Base-by-base conservation (phyloP, 495 filamentous ascomycete genomes). In the Elaphomyces granulatus region DNA sequence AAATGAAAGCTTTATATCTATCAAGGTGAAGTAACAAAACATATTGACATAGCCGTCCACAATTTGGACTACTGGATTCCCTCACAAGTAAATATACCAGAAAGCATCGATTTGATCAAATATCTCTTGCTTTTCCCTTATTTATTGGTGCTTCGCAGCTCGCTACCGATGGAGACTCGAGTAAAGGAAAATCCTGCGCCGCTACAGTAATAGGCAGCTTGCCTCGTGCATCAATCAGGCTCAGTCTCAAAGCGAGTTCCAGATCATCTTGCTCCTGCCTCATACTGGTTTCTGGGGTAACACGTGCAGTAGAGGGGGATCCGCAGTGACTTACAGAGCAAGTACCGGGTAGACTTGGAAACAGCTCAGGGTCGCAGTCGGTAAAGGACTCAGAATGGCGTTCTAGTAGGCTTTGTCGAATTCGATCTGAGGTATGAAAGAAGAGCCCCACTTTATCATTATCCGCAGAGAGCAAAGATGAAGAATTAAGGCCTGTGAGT, bases 211-310 rank as follows among this genome's bases (percentile, higher is more conserved):
- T 42, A 43, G 46, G 45, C 36, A 51, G 43, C 45, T 51, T 54
- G 41, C 58, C 58, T 58, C 75, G 61, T 40, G 86, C 77, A 59
- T 94, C 87, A 9, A 78, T 81, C 34, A 95, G 58, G 54, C 90
- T 95, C 20, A 95, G 59, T 54, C 80, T 76, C 42, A 95, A 59
- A 2, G 90, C 90, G 43, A 85, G 76, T 32, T 92, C 81, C 31
- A 95, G 54, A 56, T 94, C 88, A 33, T 79, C 74, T 47, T 84
- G 70, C 42, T 82, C 69, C 53, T 60, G 43, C 34, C 55, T 54
- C 37, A 50, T 50, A 28, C 43, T 47, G 38, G 63, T 66, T 42
- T 63, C 56, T 30, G 54, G 44, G 38, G 41, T 10, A 26, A 46
- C 32, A 21, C 15, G 3, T 32, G 20, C 36, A 41, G 28, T n/a